These are phyloP conservation scores for Cutaneotrichosporon dermatis DNA, from an alignment of 1,284 basidiomycete genomes.

Conservation along the genomic window DNA sequence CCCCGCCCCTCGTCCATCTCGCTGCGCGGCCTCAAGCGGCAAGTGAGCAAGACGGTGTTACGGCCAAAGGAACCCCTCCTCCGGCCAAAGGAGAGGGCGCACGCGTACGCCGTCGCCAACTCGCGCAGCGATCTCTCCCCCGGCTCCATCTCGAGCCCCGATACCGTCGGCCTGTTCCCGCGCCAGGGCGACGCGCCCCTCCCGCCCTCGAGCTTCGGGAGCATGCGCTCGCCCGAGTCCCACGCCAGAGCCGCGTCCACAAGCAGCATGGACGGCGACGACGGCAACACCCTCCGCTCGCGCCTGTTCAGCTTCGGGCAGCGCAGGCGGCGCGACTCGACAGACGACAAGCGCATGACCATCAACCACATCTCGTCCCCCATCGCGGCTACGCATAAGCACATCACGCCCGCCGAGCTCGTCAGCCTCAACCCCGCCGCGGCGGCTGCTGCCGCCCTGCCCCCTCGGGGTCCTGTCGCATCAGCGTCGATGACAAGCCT, in stretches of 20 bases:
- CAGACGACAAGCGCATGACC: slow-evolving; percentile 9
- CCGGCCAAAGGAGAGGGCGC: not conserved
- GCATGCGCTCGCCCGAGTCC: not conserved
- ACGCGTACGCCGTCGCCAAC: too few species aligned
- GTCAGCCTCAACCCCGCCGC: not conserved
- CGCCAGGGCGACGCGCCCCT: not conserved
- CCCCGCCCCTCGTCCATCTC: slow-evolving; percentile 9
- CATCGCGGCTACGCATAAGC: slow-evolving; percentile 10
- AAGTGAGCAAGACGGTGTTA: not conserved
- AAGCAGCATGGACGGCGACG: not conserved
- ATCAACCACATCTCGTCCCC: slow-evolving; percentile 16
- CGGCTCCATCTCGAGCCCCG: not conserved
- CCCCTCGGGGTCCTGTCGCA: too few species aligned
- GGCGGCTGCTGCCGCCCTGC: too few species aligned
- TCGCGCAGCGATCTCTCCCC: too few species aligned
- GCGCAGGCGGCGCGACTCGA: slow-evolving; percentile 4
- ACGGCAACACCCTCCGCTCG: not conserved
- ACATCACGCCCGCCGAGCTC: slow-evolving; percentile 10
- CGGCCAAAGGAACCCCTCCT: too few species aligned
- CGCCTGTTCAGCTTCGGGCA: slow-evolving; percentile 14
- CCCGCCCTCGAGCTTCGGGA: not conserved
- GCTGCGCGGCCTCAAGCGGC: slow-evolving; percentile 7
- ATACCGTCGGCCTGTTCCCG: not conserved
- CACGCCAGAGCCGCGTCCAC: not conserved
- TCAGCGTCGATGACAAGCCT: not conserved